Evolutionary conservation across 345 rosid genomes (phyloP).

Genomic region (Clausena lansium): DNA sequence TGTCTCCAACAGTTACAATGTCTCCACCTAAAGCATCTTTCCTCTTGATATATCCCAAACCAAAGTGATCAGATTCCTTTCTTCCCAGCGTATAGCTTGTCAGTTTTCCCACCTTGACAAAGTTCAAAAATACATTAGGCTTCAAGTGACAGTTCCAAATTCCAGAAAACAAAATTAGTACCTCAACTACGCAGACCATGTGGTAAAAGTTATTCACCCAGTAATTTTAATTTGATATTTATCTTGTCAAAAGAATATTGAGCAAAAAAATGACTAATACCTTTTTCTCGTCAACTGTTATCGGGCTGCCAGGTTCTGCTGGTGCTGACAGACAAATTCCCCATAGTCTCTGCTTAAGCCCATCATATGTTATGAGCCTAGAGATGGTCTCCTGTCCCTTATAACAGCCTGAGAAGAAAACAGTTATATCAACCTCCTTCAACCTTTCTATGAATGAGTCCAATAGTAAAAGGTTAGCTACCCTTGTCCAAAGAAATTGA

Average conservation of each 20-base stretch:
- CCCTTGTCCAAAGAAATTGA: slow-evolving; percentile 84
- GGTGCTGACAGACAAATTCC: slow-evolving; percentile 69
- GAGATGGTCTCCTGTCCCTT: slow-evolving; percentile 94
- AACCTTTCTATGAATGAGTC: slow-evolving; percentile 8
- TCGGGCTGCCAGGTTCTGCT: slow-evolving; percentile 71
- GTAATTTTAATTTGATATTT: background rate
- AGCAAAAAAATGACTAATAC: slow-evolving; percentile 23
- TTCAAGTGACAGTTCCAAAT: background rate
- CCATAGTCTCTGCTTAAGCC: slow-evolving; percentile 80
- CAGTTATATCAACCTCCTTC: slow-evolving; percentile 8
- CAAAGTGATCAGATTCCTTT: slow-evolving; percentile 50
- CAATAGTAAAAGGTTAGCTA: slow-evolving; percentile 23
- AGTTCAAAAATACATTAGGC: background rate
- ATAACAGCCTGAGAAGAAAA: slow-evolving; percentile 62
- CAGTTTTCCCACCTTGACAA: slow-evolving; percentile 63
- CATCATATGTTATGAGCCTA: slow-evolving; percentile 82
- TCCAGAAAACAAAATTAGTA: background rate
- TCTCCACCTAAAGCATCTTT: slow-evolving; percentile 48
- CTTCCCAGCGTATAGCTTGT: slow-evolving; percentile 66
- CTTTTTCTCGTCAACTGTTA: slow-evolving; percentile 67
- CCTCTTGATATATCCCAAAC: slow-evolving; percentile 75
- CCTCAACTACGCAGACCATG: background rate
- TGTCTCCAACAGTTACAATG: slow-evolving; percentile 58
- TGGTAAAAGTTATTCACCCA: background rate
- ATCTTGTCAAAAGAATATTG: background rate